phyloP scores from a whole-genome alignment of 2,329 filamentous ascomycete species.

The Nothomitra cinnamomea region DNA sequence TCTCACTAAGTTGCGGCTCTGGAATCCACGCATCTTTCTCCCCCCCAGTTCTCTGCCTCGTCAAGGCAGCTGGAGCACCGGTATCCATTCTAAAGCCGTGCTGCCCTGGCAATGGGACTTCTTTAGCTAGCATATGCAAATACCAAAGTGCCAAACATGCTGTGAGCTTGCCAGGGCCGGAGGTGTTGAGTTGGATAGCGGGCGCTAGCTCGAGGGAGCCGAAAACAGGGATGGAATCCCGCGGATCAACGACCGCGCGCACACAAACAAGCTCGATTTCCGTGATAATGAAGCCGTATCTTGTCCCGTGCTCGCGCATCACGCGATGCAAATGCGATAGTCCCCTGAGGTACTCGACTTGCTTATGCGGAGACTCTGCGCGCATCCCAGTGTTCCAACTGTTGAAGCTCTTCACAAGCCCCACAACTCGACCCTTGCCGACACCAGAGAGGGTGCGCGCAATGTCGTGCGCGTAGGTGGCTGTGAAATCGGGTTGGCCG shows the following conservation, averaged over 20 bases:
- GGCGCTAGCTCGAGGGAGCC: constrained; percentile 66
- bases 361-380: constrained; percentile 64
- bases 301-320: constrained; percentile 85
- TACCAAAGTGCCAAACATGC: constrained; percentile 45
- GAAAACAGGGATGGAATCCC: constrained; percentile 49
- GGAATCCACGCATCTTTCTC: constrained; percentile 47
- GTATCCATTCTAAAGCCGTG: constrained; percentile 41
- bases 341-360: constrained; percentile 75
- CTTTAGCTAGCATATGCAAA: constrained; percentile 47
- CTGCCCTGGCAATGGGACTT: constrained; percentile 39
- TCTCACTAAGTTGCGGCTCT: constrained; percentile 40
- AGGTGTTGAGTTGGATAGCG: constrained; percentile 27
- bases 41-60: constrained; percentile 33
- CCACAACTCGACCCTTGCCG: constrained; percentile 46
- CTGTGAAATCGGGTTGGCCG: constrained; percentile 46
- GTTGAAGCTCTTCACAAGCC: constrained; percentile 81
- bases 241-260: constrained; percentile 51
- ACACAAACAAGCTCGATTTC: constrained; percentile 91
- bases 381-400: constrained; percentile 94
- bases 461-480: constrained; percentile 38
- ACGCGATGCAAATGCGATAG: constrained; percentile 73
- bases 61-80: constrained; percentile 38
- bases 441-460: constrained; percentile 29
- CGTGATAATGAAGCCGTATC: constrained; percentile 91
- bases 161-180: constrained; percentile 26